Evolutionary conservation across 164 flowering plant genomes (phyloP), one percentile per base, ranked within the genome.

Genomic region (Warburgia ugandensis): DNA sequence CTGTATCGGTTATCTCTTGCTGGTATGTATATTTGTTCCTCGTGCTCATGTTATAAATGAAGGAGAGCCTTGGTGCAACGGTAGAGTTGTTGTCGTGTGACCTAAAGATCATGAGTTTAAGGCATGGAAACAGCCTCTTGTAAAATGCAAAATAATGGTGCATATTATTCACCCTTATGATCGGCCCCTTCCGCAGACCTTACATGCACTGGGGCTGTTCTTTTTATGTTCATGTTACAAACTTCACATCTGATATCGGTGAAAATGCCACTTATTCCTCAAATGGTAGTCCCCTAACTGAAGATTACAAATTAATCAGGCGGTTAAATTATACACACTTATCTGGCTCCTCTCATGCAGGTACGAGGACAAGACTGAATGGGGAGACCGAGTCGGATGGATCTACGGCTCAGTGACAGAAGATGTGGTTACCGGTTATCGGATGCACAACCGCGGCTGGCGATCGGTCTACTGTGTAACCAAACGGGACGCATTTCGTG

Each of bases 361-460:
- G 83, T 80, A 77, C 40, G 87, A 81, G 66, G 95, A 85, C 70
- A 85, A 85, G 64, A 80, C 95, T 0, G 90, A 85, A 60, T 83
- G 95, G 95, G 95, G 95, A 0, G 85, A 74, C 27, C 65, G 95
- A 1, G 85, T 85, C 12, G 95, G 95, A 0, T 85, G 95, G 90
- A 85, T 85, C 55, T 85, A 85, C 36, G 94, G 94, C 8, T 84
- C 94, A 0, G 88, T 84, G 46, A 84, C 88, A 1, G 94, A 84
- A 27, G 94, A 84, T 40, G 94, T 85, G 60, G 94, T 85, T 47
- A 82, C 94, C 13, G 95, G 95, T 8, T 85, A 83, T 64, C 68
- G 87, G 3, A 83, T 85, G 95, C 95, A 85, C 70, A 85, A 85
- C 62, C 77, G 90, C 10, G 95, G 95, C 1, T 83, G 95, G 95